These are phyloP conservation scores for Sanguinoderma infundibulare DNA, from an alignment of 1,284 basidiomycete genomes.

Conservation along the genomic window DNA sequence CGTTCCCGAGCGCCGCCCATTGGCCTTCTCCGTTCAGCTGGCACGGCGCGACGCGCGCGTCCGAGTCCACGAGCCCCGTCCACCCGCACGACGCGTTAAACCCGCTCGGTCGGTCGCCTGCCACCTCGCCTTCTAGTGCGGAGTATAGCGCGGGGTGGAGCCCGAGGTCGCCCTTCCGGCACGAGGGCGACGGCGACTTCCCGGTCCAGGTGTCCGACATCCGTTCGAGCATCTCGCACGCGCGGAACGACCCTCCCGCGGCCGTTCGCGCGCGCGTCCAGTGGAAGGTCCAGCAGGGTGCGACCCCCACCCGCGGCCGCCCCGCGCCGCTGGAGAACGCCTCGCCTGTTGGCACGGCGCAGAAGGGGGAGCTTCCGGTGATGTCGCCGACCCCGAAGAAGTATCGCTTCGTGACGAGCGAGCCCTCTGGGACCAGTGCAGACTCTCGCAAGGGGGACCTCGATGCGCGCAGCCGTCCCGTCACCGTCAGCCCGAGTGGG, in stretches of 20 bases:
- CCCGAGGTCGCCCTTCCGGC: slow-evolving; percentile 1
- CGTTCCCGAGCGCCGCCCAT: neutral
- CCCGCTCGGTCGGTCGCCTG: neutral
- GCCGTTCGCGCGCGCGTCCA: neutral
- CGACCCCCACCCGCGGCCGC: neutral
- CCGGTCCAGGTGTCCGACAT: slow-evolving; percentile 4
- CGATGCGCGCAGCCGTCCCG: neutral
- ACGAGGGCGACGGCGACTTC: neutral
- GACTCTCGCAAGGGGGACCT: neutral
- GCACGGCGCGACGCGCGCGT: neutral
- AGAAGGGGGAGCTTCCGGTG: neutral
- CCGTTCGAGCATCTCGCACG: slow-evolving; percentile 6
- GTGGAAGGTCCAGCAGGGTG: neutral
- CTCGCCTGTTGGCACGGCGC: neutral
- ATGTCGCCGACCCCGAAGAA: slow-evolving; percentile 12
- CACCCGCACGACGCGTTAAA: neutral
- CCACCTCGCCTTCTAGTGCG: neutral
- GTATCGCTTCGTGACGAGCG: slow-evolving; percentile 24
- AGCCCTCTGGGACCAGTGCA: neutral
- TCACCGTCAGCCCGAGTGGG: slow-evolving; percentile 1
- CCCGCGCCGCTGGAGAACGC: neutral
- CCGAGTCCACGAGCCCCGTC: neutral
- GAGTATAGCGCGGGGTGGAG: slow-evolving; percentile 1
- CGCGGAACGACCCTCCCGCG: neutral
- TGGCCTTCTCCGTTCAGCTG: neutral